A percentile compares a stretch with the other conserved stretches of the same genome.
phyloP scores from a whole-genome alignment of 164 flowering plant species.

The Buxus sempervirens region DNA sequence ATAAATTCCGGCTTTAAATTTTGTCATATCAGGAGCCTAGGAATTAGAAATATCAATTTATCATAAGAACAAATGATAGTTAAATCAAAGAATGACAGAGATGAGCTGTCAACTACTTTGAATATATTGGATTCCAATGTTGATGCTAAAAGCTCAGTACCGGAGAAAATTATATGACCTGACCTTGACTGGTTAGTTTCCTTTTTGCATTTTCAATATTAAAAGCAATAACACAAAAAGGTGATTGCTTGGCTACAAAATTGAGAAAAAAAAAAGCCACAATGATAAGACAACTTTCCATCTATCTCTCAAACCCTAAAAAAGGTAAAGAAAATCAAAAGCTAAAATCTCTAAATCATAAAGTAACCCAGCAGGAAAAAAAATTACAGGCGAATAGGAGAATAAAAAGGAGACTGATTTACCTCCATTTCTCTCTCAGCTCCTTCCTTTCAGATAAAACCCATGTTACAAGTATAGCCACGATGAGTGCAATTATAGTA shows the following conservation, averaged over 20 bases:
- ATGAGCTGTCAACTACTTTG: slow-evolving; percentile 10
- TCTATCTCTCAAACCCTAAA: background rate
- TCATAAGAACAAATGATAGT: slow-evolving; percentile 5
- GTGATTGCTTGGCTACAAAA: background rate
- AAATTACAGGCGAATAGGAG: background rate
- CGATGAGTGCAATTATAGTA: slow-evolving; percentile 76
- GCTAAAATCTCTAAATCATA: slow-evolving; percentile 4
- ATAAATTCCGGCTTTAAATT: slow-evolving; percentile 3
- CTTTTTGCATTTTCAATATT: slow-evolving; percentile 2
- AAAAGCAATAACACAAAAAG: slow-evolving; percentile 3
- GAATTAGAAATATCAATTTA: background rate
- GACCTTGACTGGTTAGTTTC: slow-evolving; percentile 11
- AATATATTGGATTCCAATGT: slow-evolving; percentile 12
- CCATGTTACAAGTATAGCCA: slow-evolving; percentile 89
- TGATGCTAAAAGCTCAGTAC: slow-evolving; percentile 17
- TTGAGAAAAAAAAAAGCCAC: slow-evolving; percentile 6
- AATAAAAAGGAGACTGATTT: slow-evolving; percentile 16
- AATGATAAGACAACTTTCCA: slow-evolving; percentile 17
- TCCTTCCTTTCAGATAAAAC: slow-evolving; percentile 88
- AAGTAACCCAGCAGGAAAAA: slow-evolving; percentile 1
- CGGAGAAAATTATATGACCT: slow-evolving; percentile 18
- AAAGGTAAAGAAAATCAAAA: slow-evolving; percentile 1
- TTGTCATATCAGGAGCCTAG: slow-evolving; percentile 11
- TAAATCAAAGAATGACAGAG: slow-evolving; percentile 6
- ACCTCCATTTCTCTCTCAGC: slow-evolving; percentile 89